Percentiles rank a stretch among this genome's conserved stretches.
Conservation (phyloP, 2,329 filamentous ascomycete genomes). For the Colletotrichum eleusines region DNA sequence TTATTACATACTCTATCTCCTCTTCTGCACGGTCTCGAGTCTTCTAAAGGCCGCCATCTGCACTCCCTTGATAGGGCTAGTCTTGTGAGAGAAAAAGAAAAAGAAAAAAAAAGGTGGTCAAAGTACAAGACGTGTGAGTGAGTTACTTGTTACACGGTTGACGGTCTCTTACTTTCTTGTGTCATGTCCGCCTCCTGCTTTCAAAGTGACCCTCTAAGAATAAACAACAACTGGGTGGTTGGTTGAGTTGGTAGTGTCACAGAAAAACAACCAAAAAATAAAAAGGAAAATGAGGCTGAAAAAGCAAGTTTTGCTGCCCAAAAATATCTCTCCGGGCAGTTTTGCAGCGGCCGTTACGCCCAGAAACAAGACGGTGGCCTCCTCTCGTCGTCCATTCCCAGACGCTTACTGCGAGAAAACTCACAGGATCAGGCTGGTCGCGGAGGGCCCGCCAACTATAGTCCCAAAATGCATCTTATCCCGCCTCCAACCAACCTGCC, state of each 20-base stretch:
- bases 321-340: conserved; percentile 25
- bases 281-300: conserved; percentile 22
- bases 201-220: neutral
- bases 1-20: conserved; percentile 28
- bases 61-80: neutral
- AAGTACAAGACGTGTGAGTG: conserved; percentile 33
- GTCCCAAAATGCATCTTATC: conserved; percentile 41
- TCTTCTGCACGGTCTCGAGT: neutral
- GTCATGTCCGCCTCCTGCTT: conserved; percentile 20
- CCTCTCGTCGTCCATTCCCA: neutral
- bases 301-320: conserved; percentile 38
- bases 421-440: conserved; percentile 7
- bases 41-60: conserved; percentile 6
- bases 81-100: conserved; percentile 4
- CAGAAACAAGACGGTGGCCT: conserved; percentile 32
- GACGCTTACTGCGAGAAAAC: neutral
- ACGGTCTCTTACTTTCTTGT: conserved; percentile 34
- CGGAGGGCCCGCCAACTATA: conserved; percentile 29
- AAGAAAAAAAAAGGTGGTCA: conserved; percentile 10
- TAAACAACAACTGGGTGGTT: conserved; percentile 37
- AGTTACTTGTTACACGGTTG: conserved; percentile 40
- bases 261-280: conserved; percentile 9
- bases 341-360: conserved; percentile 39
- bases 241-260: conserved; percentile 30
- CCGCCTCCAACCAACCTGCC: conserved; percentile 35